A percentile compares a stretch with the other conserved stretches of the same genome.
Conservation (phyloP, 805 yeast species). For the Sungouiella blattae region DNA sequence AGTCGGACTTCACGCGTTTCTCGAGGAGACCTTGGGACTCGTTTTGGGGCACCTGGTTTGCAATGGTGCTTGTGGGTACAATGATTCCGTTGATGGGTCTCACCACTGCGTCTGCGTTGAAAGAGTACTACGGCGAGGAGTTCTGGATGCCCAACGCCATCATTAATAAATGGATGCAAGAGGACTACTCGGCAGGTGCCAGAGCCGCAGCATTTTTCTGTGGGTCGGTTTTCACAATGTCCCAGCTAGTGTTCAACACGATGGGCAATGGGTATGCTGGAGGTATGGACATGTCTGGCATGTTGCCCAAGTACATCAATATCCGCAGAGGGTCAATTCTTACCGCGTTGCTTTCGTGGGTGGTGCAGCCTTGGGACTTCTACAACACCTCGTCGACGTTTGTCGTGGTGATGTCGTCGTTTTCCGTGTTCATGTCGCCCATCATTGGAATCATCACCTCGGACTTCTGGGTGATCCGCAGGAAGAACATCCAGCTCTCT, state of each 20-base stretch:
- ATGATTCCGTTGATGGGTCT: constrained; percentile 47
- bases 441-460: constrained; percentile 22
- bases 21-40: constrained; percentile 23
- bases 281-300: constrained; percentile 1
- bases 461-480: constrained; percentile 1
- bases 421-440: constrained; percentile 39
- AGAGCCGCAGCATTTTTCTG: constrained; percentile 50
- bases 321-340: neutral
- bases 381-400: constrained; percentile 32
- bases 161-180: constrained; percentile 36
- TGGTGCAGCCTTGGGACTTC: constrained; percentile 42
- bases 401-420: constrained; percentile 30
- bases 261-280: constrained; percentile 17
- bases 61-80: constrained; percentile 38
- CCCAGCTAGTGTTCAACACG: constrained; percentile 34
- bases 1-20: constrained; percentile 40
- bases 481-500: neutral
- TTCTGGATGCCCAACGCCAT: constrained; percentile 48
- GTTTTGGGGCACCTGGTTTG: constrained; percentile 29
- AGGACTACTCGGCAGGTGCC: constrained; percentile 30
- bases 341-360: constrained; percentile 29
- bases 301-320: neutral
- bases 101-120: constrained; percentile 42
- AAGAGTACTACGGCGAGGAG: constrained; percentile 30
- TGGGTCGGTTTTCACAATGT: constrained; percentile 24